Evolutionary conservation across 768 basidiomycete genomes (phyloP), one percentile per base, ranked within the genome.

Genomic region (Kwoniella bestiolae): DNA sequence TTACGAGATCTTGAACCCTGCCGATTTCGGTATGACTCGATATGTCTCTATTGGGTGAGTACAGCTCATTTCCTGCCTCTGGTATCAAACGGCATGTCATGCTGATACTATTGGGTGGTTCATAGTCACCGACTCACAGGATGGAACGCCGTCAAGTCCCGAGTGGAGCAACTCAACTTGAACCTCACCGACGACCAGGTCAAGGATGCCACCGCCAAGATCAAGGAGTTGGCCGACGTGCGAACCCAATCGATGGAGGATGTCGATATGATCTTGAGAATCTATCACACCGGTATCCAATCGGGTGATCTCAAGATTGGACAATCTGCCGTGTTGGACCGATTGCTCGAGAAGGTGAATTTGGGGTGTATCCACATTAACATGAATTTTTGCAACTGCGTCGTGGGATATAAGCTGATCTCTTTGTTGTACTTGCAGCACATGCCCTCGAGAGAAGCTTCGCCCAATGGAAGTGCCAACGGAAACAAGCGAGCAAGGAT

Each of bases 101-200:
- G 56, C 51, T 66, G 53, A 68, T 50, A n/a, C n/a, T n/a, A n/a
- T n/a, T n/a, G n/a, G n/a, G n/a, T n/a, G n/a, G n/a, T n/a, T n/a
- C 29, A 3, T 65, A 91, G 92, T 28, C 94, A 96, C 82, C 91
- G 94, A 75, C 85, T 97, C 66, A 97, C 94, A 6, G 95, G 95
- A 52, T 99, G 95, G 96, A 98, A 98, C 81, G 96, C 96, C 45
- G 94, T 99, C 87, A 99, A 98, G 87, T 93, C 91, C 63, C 91
- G 96, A 80, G 96, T 95, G 25, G 96, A 99, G 84, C 96, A 99
- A 81, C 88, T 99, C 50, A 90, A 92, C 65, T 86, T 99, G 64
- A 85, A 86, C 61, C 86, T 99, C 73, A 90, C 87, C 2, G 96
- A 99, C 78, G 95, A 91, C 5, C 89, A 94, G 87, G 85, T 98